Base-by-base conservation (phyloP, 2,329 filamentous ascomycete species). In the Sporothrix pallida region DNA sequence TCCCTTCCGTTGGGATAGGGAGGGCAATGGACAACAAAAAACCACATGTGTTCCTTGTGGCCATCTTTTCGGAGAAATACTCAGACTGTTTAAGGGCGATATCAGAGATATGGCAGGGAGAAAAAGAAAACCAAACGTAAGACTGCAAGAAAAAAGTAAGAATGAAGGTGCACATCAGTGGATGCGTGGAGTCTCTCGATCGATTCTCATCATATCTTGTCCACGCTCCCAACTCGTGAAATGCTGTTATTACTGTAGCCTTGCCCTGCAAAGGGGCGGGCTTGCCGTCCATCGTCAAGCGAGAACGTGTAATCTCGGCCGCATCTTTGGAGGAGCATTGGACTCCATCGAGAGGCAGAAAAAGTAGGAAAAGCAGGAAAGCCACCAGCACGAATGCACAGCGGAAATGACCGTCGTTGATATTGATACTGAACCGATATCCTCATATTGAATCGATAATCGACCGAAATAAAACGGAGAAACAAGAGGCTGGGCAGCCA, bases 11-110 rank as follows among this genome's bases (percentile, higher is more conserved):
- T 37, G 60, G 37, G 31, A 26, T 15, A 46, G 62, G 42, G 42
- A 48, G 8, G n/a, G 48, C 62, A 67, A 56, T n/a, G 10, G 20
- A 26, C 52, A 52, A n/a, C 50, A 20, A 2, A 2, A 54, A 12
- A 56, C 3, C 8, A 56, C 52, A 20, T 42, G 58, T 67, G 62
- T 20, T 67, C 31, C 37, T 67, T 67, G 62, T 67, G 62, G 62
- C 42, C 62, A 44, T 48, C 31, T 37, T 12, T 56, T 67, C 62
- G 62, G 62, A 67, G 62, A 67, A 67, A 65, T n/a, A 10, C n/a
- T 65, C 42, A 65, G 62, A 65, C 62, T 37, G 62, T 13, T 42
- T 46, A 2, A 8, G 58, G 8, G 60, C 37, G 23, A 15, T 23
- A 46, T 46, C 42, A 46, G 3, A 26, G 62, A 26, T 44, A 9